Conservation (phyloP, 352 stramenopile species). For the Pythium aphanidermatum region DNA sequence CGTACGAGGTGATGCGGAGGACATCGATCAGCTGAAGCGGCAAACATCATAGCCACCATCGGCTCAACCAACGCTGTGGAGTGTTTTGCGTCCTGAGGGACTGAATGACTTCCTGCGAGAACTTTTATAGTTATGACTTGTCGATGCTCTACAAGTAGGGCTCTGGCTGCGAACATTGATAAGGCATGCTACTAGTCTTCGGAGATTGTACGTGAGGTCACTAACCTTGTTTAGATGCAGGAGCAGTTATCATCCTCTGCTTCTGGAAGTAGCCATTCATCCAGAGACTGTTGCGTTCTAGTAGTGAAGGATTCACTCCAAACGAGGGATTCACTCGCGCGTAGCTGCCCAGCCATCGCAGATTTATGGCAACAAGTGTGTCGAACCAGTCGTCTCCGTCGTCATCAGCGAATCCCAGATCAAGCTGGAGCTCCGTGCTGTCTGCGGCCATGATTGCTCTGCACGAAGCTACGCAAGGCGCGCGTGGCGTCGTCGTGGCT, state of each 20-base stretch:
- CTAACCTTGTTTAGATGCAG: constrained; percentile 45
- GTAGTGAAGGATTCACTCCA: constrained; percentile 39
- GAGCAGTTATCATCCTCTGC: constrained; percentile 57
- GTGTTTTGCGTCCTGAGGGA: constrained; percentile 41
- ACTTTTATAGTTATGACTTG: constrained; percentile 34
- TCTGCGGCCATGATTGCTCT: constrained; percentile 8
- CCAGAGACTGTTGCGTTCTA: constrained; percentile 71
- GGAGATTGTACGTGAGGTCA: neutral
- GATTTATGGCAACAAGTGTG: constrained; percentile 50
- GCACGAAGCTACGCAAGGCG: neutral
- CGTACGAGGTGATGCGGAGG: constrained; percentile 57
- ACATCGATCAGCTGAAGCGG: constrained; percentile 47
- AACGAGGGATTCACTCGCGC: constrained; percentile 50
- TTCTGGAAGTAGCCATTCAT: constrained; percentile 84
- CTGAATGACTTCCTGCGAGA: constrained; percentile 19
- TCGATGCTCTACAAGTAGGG: constrained; percentile 45
- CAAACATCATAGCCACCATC: constrained; percentile 59
- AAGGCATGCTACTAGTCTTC: neutral
- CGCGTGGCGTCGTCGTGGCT: neutral
- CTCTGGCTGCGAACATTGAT: constrained; percentile 29
- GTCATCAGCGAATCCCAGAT: constrained; percentile 34
- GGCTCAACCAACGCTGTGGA: constrained; percentile 50
- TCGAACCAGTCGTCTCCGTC: constrained; percentile 32
- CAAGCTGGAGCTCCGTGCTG: constrained; percentile 25
- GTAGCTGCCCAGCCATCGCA: constrained; percentile 58